Conservation (phyloP, 441 rosid genomes). For the Syzygium syzygioides region DNA sequence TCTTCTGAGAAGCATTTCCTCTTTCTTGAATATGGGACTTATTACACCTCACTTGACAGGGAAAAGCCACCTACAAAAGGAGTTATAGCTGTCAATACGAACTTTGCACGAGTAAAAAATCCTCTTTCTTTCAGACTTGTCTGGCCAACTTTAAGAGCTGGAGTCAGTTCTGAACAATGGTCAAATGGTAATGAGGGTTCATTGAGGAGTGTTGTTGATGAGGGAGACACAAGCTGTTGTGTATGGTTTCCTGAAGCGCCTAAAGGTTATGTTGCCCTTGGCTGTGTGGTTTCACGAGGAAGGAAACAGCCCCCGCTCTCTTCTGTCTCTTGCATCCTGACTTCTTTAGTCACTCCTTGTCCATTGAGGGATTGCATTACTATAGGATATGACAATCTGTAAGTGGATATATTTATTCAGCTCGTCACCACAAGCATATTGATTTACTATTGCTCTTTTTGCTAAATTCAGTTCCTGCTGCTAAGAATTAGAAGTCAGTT, state of each 20-base stretch:
- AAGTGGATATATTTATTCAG: constrained; percentile 23
- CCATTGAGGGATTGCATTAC: constrained; percentile 81
- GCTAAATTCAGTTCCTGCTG: background rate
- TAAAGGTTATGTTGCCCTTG: constrained; percentile 78
- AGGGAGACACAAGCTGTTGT: constrained; percentile 40
- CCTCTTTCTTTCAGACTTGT: constrained; percentile 74
- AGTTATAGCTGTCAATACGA: constrained; percentile 82
- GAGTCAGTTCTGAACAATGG: constrained; percentile 31
- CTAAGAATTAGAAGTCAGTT: background rate
- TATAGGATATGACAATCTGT: constrained; percentile 51
- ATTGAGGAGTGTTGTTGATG: constrained; percentile 12
- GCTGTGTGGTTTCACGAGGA: constrained; percentile 83
- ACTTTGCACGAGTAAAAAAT: constrained; percentile 73
- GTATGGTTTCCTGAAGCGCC: constrained; percentile 98
- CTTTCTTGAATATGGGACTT: background rate
- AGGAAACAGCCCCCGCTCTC: constrained; percentile 61
- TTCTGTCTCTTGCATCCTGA: constrained; percentile 71
- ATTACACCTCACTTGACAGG: constrained; percentile 44
- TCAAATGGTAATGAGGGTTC: constrained; percentile 12
- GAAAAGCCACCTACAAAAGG: constrained; percentile 98
- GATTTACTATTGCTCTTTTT: background rate
- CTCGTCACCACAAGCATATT: background rate
- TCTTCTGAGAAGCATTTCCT: constrained; percentile 10
- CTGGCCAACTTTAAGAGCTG: constrained; percentile 54
- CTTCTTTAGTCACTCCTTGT: constrained; percentile 83